Evolutionary conservation across 768 basidiomycete genomes (phyloP), one percentile per base, ranked within the genome.

Genomic region (Dacryopinax primogenitus): DNA sequence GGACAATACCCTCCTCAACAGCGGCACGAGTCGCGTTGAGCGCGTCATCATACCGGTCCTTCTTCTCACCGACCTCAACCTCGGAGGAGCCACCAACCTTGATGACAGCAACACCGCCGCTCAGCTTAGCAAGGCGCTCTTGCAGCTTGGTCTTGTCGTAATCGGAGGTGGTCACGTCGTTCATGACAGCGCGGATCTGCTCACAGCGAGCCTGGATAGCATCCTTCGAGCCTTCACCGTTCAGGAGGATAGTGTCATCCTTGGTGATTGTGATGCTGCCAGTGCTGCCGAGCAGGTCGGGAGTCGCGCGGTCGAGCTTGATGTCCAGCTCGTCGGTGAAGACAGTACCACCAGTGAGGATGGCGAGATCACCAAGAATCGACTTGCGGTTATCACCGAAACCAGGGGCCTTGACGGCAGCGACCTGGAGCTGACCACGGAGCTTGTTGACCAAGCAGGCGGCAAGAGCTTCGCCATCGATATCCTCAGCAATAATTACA

Each of bases 321-420:
- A 97, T 90, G 77, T 97, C 95, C 68, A 99, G 85, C 74, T 92
- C 91, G 68, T 85, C 94, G 39, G 92, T 91, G 82, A 98, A 97
- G 77, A 99, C 95, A 63, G 92, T 94, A 67, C 95, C 93, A 63
- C 95, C 95, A 2, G 95, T 97, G 69, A 98, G 86, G 78, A 98
- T 96, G 64, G 92, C 92, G 62, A 98, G 83, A 73, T 97, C 94
- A 66, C 95, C 95, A 64, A 98, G 88, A 78, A 97, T 90, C 64
- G 87, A 90, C 80, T 98, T 99, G 78, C 95, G 88, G 84, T 98
- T 99, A 79, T 98, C 95, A 72, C 95, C 95, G 75, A 99, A 98
- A 63, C 95, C 92, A 63, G 95, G 95, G 18, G 95, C 94, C 80
- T 99, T 97, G 78, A 98, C 85, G 61, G 92, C 94, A 62, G 79